Evolutionary conservation across 768 basidiomycete species (phyloP), one percentile per base, ranked within the genome.

Genomic region (Pleurotus giganteus): DNA sequence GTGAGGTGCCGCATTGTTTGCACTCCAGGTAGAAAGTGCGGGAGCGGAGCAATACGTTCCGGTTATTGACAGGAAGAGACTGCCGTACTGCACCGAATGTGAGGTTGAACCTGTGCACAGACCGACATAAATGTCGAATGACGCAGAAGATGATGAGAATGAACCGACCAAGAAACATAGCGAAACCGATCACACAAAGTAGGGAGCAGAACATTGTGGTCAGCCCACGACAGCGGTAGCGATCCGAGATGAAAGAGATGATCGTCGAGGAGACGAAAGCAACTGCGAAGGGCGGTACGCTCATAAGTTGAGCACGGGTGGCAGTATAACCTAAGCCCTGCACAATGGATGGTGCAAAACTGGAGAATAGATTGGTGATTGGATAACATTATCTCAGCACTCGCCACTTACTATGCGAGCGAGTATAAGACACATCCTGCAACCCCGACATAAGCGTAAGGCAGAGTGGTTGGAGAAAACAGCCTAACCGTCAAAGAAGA

Each of bases 311-410:
- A 9, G 82, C 80, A 19, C 70, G 65, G 27, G 79, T 71, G 0
- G 78, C 74, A 2, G 74, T 75, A 63, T 78, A 86, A 19, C 85
- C 85, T 2, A 88, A 75, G 15, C 74, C 72, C 26, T 79, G 71
- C 5, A 91, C 81, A 66, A 92, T 88, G 2, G 85, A 84, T 4
- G 89, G 89, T 5, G 82, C 72, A 68, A 92, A 91, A 60, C 88
- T 83, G 44, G 53, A 41, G 26, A 1, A 31, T 3, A n/a, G n/a
- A 24, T 56, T n/a, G 46, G 12, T 41, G n/a, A 26, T 45, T 13
- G 4, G 19, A n/a, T 5, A 23, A 44, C 11, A 12, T 17, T 19
- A 27, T 49, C 36, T 6, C 11, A 4, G 29, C 32, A 26, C 54
- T 27, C 45, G 46, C 37, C 28, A 69, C 75, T 59, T 62, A 81